Base-by-base conservation (phyloP, 345 rosid genomes). In the Clarkia xantiana region DNA sequence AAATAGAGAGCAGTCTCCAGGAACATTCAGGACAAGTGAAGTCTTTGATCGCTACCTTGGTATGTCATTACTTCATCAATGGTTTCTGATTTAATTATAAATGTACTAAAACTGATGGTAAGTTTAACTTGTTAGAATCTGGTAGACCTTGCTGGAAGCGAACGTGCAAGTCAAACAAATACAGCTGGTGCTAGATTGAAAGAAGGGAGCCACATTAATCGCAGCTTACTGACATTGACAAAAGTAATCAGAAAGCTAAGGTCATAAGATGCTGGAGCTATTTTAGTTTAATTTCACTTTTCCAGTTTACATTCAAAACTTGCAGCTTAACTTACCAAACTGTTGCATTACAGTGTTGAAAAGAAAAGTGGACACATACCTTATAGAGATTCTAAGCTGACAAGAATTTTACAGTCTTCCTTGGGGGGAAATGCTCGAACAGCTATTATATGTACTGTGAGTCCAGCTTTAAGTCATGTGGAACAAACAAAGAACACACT, bases 71-170 rank as follows among this genome's bases (percentile, higher is more conserved):
- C 11, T 46, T 44, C 46, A 39, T 55, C 57, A 22, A 23, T 18
- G 38, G 59, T 59, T 59, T 45, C 22, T 39, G 36, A 54, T 52
- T 23, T 44, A 57, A 20, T 25, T 6, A 6, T 39, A 38, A 42
- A 44, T 48, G 10, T 44, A 23, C 39, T 14, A 49, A 45, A 44
- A 16, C 8, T 42, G 43, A 29, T 11, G 55, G 47, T 58, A 42
- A 57, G 45, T 14, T 41, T 69, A 61, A 34, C 54, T 52, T 49
- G 65, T 57, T 79, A 88, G 97, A 89, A 90, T 71, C 87, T 90
- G 44, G 97, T 90, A 60, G 97, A 90, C 71, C 95, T 90, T 51
- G 97, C 97, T 63, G 97, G 97, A 63, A 89, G 97, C 60, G 97
- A 89, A 60, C 95, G 95, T 54, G 86, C 75, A 47, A 73, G 78